These are phyloP conservation scores for Aureobasidium sp. DNA, from an alignment of 2,329 filamentous ascomycete genomes.

Conservation along the genomic window DNA sequence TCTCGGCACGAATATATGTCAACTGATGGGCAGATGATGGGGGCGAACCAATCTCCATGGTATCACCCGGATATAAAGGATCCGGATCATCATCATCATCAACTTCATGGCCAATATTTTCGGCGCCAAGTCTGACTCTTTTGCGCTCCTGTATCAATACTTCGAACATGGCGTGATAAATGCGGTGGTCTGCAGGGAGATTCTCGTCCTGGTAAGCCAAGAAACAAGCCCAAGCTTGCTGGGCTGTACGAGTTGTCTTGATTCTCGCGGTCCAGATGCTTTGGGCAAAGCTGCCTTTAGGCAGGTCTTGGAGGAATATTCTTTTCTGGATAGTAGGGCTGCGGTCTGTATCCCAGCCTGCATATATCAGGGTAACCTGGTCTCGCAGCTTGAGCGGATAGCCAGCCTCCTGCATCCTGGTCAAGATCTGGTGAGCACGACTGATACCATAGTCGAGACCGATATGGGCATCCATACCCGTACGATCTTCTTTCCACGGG, in stretches of 20 bases:
- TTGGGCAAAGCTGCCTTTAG: background rate
- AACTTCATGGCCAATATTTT: background rate
- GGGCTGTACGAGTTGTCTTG: conserved; percentile 49
- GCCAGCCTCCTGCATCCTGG: conserved; percentile 51
- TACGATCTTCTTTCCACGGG: conserved; percentile 55
- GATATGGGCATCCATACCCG: conserved; percentile 52
- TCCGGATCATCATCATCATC: conserved; percentile 19
- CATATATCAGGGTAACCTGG: conserved; percentile 43
- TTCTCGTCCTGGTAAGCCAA: conserved; percentile 44
- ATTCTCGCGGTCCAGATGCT: conserved; percentile 51
- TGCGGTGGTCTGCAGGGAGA: conserved; percentile 29
- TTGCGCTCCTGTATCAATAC: conserved; percentile 41
- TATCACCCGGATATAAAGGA: conserved; percentile 50
- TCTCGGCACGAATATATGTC: conserved; percentile 53
- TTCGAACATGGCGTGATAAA: conserved; percentile 50
- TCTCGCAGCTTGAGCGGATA: conserved; percentile 47
- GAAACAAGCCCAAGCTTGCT: conserved; percentile 59
- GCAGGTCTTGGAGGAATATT: conserved; percentile 25
- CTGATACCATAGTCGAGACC: conserved; percentile 49
- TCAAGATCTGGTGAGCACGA: conserved; percentile 47
- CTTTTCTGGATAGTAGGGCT: conserved; percentile 57
- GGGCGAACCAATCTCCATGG: conserved; percentile 45
- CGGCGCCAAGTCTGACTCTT: conserved; percentile 3
- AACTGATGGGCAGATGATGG: conserved; percentile 55
- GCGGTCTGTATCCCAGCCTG: conserved; percentile 55